These are phyloP conservation scores for Fomitopsis schrenkii DNA, from an alignment of 1,284 basidiomycete species.

Conservation along the genomic window DNA sequence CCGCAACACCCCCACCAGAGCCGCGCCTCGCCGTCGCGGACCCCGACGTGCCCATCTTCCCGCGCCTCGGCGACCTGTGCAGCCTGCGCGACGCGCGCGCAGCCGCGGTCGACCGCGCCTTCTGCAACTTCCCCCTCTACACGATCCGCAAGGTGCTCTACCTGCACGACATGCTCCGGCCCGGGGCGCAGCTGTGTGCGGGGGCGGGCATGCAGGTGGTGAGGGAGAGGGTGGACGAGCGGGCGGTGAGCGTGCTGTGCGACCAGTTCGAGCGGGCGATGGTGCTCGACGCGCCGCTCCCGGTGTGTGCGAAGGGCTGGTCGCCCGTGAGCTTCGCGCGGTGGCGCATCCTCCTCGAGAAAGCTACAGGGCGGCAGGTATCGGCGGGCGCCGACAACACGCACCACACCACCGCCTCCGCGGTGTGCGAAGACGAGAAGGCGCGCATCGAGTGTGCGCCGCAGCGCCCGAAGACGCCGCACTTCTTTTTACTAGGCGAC, in stretches of 20 bases:
- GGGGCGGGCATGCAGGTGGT: neutral
- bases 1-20: conserved; percentile 10
- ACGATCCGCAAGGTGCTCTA: conserved; percentile 63
- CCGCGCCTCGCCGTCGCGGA: conserved; percentile 14
- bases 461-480: neutral
- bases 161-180: conserved; percentile 48
- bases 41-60: conserved; percentile 43
- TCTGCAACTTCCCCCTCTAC: conserved; percentile 53
- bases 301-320: conserved; percentile 9
- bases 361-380: neutral
- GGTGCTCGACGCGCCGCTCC: conserved; percentile 1
- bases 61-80: conserved; percentile 58
- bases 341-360: conserved; percentile 23
- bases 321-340: conserved; percentile 23
- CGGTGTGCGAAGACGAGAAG: neutral
- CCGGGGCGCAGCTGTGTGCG: conserved; percentile 4
- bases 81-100: conserved; percentile 53
- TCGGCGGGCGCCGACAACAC: neutral
- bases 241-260: conserved; percentile 16
- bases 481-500: neutral
- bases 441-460: neutral
- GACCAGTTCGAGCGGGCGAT: conserved; percentile 19
- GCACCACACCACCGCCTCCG: neutral
- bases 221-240: conserved; percentile 24
- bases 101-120: conserved; percentile 52